Evolutionary conservation across 1,139 yeast genomes (phyloP).

Genomic region (Lodderomyces parapsilosis): DNA sequence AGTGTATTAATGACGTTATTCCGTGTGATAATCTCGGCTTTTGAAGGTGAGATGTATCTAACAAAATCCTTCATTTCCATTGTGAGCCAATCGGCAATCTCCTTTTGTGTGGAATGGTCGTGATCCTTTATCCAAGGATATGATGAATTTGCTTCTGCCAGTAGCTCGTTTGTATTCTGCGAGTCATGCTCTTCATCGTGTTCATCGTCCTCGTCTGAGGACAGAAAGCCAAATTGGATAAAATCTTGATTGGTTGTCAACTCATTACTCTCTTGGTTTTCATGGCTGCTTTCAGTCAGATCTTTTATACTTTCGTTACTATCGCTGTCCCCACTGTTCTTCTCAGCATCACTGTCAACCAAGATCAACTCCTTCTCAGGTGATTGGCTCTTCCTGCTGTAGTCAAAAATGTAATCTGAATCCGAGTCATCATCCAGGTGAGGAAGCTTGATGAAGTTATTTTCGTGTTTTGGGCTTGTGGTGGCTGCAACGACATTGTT

Average conservation of each 20-base stretch:
- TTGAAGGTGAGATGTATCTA: constrained; percentile 83
- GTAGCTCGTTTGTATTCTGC: not conserved
- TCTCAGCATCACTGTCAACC: constrained; percentile 11
- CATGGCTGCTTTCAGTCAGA: constrained; percentile 19
- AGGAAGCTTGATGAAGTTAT: not conserved
- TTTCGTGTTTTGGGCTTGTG: not conserved
- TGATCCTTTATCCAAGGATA: constrained; percentile 83
- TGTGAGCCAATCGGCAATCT: constrained; percentile 85
- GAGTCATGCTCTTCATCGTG: not conserved
- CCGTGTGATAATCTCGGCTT: constrained; percentile 67
- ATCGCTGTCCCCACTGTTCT: not conserved
- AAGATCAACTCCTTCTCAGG: constrained; percentile 2
- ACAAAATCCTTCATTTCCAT: constrained; percentile 86
- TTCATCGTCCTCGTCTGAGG: constrained; percentile 23
- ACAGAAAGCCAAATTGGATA: constrained; percentile 57
- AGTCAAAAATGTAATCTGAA: constrained; percentile 1
- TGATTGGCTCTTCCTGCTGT: not conserved
- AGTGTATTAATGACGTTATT: constrained; percentile 65
- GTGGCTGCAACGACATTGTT: not conserved
- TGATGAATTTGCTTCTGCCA: constrained; percentile 25
- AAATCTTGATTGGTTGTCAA: constrained; percentile 55
- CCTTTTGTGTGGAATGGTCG: constrained; percentile 71
- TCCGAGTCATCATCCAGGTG: constrained; percentile 1
- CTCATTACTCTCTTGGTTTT: constrained; percentile 21
- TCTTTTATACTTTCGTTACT: constrained; percentile 12